A percentile compares a stretch with the other conserved stretches of the same genome.
These are phyloP conservation scores for Parastagonospora nodorum DNA, from an alignment of 2,329 filamentous ascomycete species.

Conservation along the genomic window DNA sequence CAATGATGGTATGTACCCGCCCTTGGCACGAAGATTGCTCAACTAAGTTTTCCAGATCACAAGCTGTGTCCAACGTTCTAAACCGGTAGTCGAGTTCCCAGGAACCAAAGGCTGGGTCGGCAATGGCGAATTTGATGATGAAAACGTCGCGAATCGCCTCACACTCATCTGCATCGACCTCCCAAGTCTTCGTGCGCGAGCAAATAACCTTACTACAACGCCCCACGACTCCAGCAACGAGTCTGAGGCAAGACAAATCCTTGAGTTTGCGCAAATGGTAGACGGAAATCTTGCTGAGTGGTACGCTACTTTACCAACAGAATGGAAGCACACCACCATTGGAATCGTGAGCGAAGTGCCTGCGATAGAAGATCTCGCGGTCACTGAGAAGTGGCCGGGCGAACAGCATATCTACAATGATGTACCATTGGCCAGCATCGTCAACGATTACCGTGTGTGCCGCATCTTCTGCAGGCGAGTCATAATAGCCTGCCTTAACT, in stretches of 20 bases:
- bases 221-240: slow-evolving; percentile 23
- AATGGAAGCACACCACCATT: slow-evolving; percentile 43
- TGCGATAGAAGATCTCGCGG: slow-evolving; percentile 28
- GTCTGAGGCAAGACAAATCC: slow-evolving; percentile 38
- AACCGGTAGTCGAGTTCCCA: slow-evolving; percentile 47
- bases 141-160: slow-evolving; percentile 48
- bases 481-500: slow-evolving; percentile 43
- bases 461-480: slow-evolving; percentile 48
- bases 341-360: slow-evolving; percentile 32
- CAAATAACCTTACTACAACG: slow-evolving; percentile 34
- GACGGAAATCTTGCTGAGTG: slow-evolving; percentile 45
- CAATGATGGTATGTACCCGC: slow-evolving; percentile 45
- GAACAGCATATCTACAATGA: slow-evolving; percentile 49
- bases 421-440: slow-evolving; percentile 45
- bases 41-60: slow-evolving; percentile 37
- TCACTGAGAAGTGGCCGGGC: slow-evolving; percentile 43
- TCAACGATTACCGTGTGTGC: slow-evolving; percentile 49
- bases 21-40: not conserved
- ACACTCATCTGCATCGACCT: slow-evolving; percentile 48
- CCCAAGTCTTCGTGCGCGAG: slow-evolving; percentile 43
- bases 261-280: slow-evolving; percentile 43
- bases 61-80: slow-evolving; percentile 46
- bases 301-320: slow-evolving; percentile 41
- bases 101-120: slow-evolving; percentile 42
- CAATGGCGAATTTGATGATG: slow-evolving; percentile 34